Evolutionary conservation across 306 rosid genomes (phyloP).

Genomic region (Canavalia ensiformis): DNA sequence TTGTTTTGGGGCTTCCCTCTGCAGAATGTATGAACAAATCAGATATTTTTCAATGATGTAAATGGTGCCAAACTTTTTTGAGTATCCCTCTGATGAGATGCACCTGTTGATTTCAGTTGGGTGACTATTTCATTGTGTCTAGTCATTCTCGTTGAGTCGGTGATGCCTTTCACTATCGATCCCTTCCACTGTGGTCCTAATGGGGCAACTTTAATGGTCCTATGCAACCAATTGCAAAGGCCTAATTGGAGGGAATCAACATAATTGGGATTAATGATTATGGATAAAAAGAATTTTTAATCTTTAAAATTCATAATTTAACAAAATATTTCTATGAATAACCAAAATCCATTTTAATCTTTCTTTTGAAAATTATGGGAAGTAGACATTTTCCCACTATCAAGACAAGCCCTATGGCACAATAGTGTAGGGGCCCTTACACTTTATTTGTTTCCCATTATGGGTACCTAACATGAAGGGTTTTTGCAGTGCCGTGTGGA

Average conservation of each 20-base stretch:
- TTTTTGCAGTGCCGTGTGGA: conserved; percentile 45
- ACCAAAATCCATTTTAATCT: neutral
- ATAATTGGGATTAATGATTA: neutral
- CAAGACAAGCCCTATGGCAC: conserved; percentile 53
- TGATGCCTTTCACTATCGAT: conserved; percentile 35
- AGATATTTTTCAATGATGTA: neutral
- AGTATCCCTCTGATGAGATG: neutral
- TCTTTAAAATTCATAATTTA: neutral
- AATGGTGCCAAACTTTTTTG: conserved; percentile 37
- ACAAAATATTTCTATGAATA: neutral
- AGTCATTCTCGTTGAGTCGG: conserved; percentile 39
- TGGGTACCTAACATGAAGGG: conserved; percentile 35
- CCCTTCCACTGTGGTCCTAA: conserved; percentile 39
- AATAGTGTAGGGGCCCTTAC: conserved; percentile 57
- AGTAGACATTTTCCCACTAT: conserved; percentile 44
- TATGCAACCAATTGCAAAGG: conserved; percentile 31
- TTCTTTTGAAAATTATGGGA: conserved; percentile 19
- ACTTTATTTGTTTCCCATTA: conserved; percentile 70
- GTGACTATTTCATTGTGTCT: conserved; percentile 40
- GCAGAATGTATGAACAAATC: too few relatives aligned
- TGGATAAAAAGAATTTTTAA: neutral
- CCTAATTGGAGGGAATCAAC: conserved; percentile 40
- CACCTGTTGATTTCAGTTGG: conserved; percentile 38
- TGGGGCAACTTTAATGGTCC: conserved; percentile 9
- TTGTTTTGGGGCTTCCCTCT: too few relatives aligned